Percentiles rank a stretch among this genome's conserved stretches.
phyloP scores from a whole-genome alignment of 805 yeast genomes.

The Hanseniaspora hatyaiensis region DNA sequence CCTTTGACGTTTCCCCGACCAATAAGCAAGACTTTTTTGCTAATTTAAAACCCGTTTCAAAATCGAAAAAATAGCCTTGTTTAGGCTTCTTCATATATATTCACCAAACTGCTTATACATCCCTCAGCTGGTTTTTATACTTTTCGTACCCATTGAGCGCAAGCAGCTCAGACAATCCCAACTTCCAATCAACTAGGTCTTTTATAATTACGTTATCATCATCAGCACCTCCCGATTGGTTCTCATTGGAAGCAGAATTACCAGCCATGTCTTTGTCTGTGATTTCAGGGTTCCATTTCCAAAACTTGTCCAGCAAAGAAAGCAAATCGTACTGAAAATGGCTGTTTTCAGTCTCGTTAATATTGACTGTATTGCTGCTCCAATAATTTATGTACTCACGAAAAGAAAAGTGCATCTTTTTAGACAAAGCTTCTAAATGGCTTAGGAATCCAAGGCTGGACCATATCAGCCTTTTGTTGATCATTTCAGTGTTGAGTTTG shows the following conservation, averaged over 20 bases:
- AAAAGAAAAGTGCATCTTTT: not conserved
- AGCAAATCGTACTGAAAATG: slow-evolving; percentile 25
- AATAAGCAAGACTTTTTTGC: slow-evolving; percentile 2
- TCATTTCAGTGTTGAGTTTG: slow-evolving; percentile 8
- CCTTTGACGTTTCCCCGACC: slow-evolving; percentile 21
- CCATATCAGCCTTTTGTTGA: slow-evolving; percentile 7
- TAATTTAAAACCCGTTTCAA: slow-evolving; percentile 4
- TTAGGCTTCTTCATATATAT: no score
- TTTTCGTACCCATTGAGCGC: slow-evolving; percentile 7
- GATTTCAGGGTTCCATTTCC: slow-evolving; percentile 11
- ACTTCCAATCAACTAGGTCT: slow-evolving; percentile 12
- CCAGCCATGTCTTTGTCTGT: slow-evolving; percentile 10
- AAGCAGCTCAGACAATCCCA: slow-evolving; percentile 3
- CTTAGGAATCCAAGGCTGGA: slow-evolving; percentile 7
- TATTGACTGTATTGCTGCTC: not conserved
- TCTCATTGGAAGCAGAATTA: not conserved
- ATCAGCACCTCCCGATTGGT: not conserved
- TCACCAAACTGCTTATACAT: not conserved
- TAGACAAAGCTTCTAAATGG: not conserved
- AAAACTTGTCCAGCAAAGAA: slow-evolving; percentile 23
- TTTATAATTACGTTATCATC: slow-evolving; percentile 1
- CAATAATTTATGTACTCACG: not conserved
- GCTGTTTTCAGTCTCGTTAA: not conserved
- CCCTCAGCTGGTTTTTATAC: not conserved
- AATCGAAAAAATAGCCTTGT: not conserved